phyloP scores from a whole-genome alignment of 306 rosid species.

The Canavalia ensiformis region DNA sequence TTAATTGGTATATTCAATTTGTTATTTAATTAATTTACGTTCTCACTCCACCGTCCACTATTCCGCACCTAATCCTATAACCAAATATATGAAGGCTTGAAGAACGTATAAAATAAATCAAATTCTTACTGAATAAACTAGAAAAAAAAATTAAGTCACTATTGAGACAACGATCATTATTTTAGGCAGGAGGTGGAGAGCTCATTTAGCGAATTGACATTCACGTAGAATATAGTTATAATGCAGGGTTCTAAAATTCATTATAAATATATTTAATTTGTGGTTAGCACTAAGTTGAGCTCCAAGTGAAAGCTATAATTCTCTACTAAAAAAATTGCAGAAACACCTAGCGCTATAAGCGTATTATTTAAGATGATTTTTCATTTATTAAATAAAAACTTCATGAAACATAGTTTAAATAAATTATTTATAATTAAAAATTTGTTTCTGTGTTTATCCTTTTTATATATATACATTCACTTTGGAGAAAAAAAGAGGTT shows the following conservation, averaged over 20 bases:
- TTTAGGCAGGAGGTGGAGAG: no score
- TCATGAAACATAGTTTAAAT: neutral
- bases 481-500: no score
- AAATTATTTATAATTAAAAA: neutral
- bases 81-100: neutral
- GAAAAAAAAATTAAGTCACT: neutral
- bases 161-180: neutral
- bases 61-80: neutral
- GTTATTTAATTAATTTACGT: neutral
- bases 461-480: no score
- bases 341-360: no score
- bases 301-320: neutral
- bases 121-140: neutral
- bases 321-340: neutral
- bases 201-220: neutral
- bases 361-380: neutral
- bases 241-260: neutral
- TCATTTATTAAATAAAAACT: neutral
- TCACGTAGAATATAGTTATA: neutral
- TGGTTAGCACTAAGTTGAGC: neutral
- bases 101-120: constrained; percentile 3
- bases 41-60: neutral
- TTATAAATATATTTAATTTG: no score
- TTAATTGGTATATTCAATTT: neutral
- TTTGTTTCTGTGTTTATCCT: no score